Percentiles rank a stretch among this genome's conserved stretches.
These are phyloP conservation scores for Amylostereum chailletii DNA, from an alignment of 1,284 basidiomycete species.

Conservation along the genomic window DNA sequence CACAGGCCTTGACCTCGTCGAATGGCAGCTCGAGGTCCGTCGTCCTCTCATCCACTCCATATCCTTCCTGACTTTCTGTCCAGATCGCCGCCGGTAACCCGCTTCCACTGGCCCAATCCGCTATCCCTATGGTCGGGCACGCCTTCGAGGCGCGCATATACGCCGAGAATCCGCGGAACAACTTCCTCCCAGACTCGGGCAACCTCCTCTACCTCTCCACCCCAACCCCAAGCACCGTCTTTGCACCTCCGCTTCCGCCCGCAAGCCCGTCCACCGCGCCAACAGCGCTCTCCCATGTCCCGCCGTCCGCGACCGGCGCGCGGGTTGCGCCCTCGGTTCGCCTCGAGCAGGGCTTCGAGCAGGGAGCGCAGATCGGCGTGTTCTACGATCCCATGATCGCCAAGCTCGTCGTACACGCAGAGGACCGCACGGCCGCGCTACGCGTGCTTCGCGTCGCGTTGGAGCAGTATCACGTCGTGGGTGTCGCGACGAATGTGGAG, in stretches of 20 bases:
- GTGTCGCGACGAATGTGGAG: constrained; percentile 86
- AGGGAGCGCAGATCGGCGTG: constrained; percentile 84
- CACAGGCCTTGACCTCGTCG: constrained; percentile 85
- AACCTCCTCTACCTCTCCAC: constrained; percentile 74
- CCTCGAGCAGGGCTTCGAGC: constrained; percentile 85
- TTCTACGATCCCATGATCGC: constrained; percentile 95
- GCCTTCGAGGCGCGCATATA: constrained; percentile 97
- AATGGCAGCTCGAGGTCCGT: constrained; percentile 83
- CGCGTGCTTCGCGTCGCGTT: constrained; percentile 73
- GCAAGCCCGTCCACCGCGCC: constrained; percentile 23
- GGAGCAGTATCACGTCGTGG: constrained; percentile 85
- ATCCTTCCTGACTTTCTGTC: neutral
- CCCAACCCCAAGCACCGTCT: constrained; percentile 56
- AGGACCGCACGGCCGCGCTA: constrained; percentile 81
- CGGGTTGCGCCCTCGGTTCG: constrained; percentile 58
- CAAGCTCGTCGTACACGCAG: constrained; percentile 86
- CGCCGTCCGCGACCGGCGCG: constrained; percentile 25
- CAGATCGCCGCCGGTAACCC: constrained; percentile 84
- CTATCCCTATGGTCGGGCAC: constrained; percentile 82
- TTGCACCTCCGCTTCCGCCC: constrained; percentile 40
- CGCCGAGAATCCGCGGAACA: constrained; percentile 89
- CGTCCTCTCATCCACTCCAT: neutral
- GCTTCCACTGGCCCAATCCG: constrained; percentile 68
- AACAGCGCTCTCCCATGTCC: constrained; percentile 5
- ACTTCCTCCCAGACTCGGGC: constrained; percentile 90